These are phyloP conservation scores for Russula olivacea DNA, from an alignment of 768 basidiomycete genomes.

Conservation along the genomic window DNA sequence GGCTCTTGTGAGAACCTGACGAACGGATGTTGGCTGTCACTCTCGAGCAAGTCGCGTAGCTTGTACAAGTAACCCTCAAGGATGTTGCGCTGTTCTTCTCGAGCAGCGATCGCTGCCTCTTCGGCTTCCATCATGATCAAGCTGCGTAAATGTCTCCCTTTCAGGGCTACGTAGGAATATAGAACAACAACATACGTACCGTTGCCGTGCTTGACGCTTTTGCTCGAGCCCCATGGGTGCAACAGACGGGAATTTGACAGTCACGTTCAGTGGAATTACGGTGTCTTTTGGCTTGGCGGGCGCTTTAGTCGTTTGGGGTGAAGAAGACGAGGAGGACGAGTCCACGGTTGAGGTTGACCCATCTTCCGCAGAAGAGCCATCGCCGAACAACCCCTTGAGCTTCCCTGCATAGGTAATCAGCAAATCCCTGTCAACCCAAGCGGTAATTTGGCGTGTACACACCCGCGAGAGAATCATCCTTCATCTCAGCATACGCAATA, in stretches of 20 bases:
- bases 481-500: conserved; percentile 71
- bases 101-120: conserved; percentile 68
- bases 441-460: conserved; percentile 23
- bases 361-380: conserved; percentile 36
- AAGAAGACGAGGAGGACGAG: conserved; percentile 32
- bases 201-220: conserved; percentile 65
- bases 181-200: conserved; percentile 42
- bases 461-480: conserved; percentile 75
- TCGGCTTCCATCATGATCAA: conserved; percentile 71
- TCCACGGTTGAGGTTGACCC: conserved; percentile 35
- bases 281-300: conserved; percentile 41
- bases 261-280: conserved; percentile 63
- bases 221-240: conserved; percentile 72
- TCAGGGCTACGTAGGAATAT: background rate
- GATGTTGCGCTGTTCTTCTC: conserved; percentile 85
- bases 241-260: conserved; percentile 56
- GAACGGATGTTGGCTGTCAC: conserved; percentile 66
- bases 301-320: conserved; percentile 28
- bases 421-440: background rate
- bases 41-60: conserved; percentile 73
- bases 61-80: conserved; percentile 94
- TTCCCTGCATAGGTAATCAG: conserved; percentile 46
- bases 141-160: conserved; percentile 36
- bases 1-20: conserved; percentile 71
- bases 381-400: conserved; percentile 83